These are phyloP conservation scores for Fusarium sp. DNA, from an alignment of 2,329 filamentous ascomycete species.

Conservation along the genomic window DNA sequence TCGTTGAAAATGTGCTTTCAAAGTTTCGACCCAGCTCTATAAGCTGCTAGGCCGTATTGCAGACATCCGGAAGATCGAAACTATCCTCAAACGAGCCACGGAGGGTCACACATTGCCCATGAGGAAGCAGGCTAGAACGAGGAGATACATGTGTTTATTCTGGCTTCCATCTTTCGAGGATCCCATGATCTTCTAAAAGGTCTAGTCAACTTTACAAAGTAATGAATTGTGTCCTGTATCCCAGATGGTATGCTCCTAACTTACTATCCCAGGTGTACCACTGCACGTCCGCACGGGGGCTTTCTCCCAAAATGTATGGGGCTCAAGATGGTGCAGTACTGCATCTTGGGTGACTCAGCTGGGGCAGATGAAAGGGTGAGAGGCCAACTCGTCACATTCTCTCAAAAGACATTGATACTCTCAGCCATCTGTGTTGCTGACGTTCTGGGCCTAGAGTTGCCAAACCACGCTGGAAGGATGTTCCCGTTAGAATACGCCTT, in stretches of 20 bases:
- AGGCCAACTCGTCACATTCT: neutral
- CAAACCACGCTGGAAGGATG: too few relatives aligned
- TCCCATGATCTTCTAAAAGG: neutral
- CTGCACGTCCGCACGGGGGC: too few relatives aligned
- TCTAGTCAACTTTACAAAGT: neutral
- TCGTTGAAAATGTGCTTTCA: neutral
- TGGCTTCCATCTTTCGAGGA: neutral
- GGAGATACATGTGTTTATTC: neutral
- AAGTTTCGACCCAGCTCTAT: too few relatives aligned
- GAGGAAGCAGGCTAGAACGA: neutral
- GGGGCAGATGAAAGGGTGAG: neutral
- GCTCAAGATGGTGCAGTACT: too few relatives aligned
- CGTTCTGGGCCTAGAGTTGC: neutral
- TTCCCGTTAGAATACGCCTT: too few relatives aligned
- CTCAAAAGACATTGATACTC: neutral
- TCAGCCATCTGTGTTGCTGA: neutral
- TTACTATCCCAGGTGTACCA: too few relatives aligned
- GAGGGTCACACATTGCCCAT: neutral
- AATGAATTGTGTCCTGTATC: neutral
- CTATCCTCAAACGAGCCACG: too few relatives aligned
- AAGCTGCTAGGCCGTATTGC: too few relatives aligned
- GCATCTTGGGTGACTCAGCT: neutral
- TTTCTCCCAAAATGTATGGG: too few relatives aligned
- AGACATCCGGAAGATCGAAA: too few relatives aligned
- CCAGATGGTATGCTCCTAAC: too few relatives aligned